Evolutionary conservation across 441 rosid genomes (phyloP), one percentile per base, ranked within the genome.

Genomic region (Daphne laureola): DNA sequence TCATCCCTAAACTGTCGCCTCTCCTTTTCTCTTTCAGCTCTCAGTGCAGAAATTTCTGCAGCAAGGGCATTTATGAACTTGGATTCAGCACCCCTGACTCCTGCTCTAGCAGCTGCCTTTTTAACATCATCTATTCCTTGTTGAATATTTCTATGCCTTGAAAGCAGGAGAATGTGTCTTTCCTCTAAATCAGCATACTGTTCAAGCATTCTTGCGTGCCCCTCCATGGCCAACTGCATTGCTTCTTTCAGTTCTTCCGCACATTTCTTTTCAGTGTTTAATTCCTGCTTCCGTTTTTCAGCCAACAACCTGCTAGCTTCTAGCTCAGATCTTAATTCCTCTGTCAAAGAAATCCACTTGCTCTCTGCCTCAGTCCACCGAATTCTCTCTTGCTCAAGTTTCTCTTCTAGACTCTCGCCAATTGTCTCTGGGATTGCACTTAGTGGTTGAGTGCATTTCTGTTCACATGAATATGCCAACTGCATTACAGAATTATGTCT

Each of bases 121-220:
- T 86, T 90, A 27, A 94, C 89, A 57, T 94, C 96, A 15, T 90
- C 96, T 53, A 88, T 84, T 14, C 99, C 99, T 36, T 94, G 94
- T 55, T 71, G 96, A 55, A 94, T 87, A 67, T 74, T 81, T 64
- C 96, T 82, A 65, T 94, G 96, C 61, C 99, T 79, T 54, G 88
- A 83, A 62, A 94, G 98, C 72, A 94, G 67, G 23, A 81, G 82
- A 42, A 94, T 90, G 68, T 94, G 99, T 54, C 84, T 88, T 76
- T 86, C 99, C 71, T 94, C 89, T 47, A 94, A 86, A 74, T 94
- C 99, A 12, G 89, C 98, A 65, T 90, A 86, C 64, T 94, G 96
- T 68, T 94, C 99, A 63, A 94, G 86, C 92, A 90, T 84, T 57
- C 98, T 79, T 49, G 89, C 92, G 71, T 94, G 94, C 18, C 96